Percentiles rank a stretch among this genome's conserved stretches.
Conservation (phyloP, 1,284 basidiomycete genomes). For the Ustilago hordei region DNA sequence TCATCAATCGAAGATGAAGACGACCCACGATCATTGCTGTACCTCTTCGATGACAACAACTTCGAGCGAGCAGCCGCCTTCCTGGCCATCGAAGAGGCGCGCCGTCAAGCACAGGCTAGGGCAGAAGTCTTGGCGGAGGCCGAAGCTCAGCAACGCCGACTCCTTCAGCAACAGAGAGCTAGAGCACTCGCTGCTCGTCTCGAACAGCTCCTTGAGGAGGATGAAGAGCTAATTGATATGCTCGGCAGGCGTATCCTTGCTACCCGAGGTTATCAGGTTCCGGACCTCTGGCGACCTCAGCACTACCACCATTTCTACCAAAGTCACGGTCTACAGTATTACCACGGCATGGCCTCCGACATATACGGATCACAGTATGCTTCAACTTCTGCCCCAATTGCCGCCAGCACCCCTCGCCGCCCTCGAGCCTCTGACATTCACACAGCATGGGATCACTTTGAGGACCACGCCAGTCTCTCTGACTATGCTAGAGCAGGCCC, state of each 20-base stretch:
- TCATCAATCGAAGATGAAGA: slow-evolving; percentile 41
- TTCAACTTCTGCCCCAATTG: neutral
- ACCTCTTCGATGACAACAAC: slow-evolving; percentile 51
- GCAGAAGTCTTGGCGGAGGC: slow-evolving; percentile 29
- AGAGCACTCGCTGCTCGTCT: slow-evolving; percentile 19
- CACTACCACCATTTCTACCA: slow-evolving; percentile 11
- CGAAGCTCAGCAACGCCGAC: slow-evolving; percentile 17
- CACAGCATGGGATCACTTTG: slow-evolving; percentile 11
- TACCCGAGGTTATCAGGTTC: slow-evolving; percentile 41
- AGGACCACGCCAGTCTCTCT: neutral
- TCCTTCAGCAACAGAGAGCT: slow-evolving; percentile 16
- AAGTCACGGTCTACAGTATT: slow-evolving; percentile 1
- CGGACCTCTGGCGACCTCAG: slow-evolving; percentile 30
- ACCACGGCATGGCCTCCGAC: neutral
- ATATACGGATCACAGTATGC: neutral
- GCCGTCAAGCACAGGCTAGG: slow-evolving; percentile 23
- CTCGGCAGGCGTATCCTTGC: slow-evolving; percentile 55
- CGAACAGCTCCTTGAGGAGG: slow-evolving; percentile 42
- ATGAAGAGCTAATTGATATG: slow-evolving; percentile 51
- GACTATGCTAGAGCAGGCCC: slow-evolving; percentile 10
- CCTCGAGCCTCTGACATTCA: slow-evolving; percentile 12
- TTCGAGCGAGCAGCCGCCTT: slow-evolving; percentile 33
- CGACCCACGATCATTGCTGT: slow-evolving; percentile 49
- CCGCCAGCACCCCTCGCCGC: too few relatives aligned
- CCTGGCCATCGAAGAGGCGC: slow-evolving; percentile 24